Base-by-base conservation (phyloP, 352 stramenopile species). In the Pythium aquatile region DNA sequence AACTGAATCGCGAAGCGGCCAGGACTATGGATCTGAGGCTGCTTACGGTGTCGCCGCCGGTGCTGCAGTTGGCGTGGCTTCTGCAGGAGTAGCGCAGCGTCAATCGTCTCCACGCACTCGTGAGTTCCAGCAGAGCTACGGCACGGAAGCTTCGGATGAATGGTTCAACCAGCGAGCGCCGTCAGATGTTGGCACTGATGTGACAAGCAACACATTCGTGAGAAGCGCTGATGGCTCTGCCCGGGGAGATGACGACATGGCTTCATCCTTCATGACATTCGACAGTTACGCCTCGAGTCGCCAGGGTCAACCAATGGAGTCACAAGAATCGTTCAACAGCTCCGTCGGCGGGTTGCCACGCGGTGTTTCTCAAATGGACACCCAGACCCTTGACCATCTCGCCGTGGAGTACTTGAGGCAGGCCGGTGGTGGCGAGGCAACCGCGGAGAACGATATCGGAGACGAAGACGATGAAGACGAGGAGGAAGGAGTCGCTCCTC, bases 341-440 rank as follows among this genome's bases (percentile, higher is more conserved):
- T 39, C 56, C 0, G 13, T 49, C 14, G 58, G 55, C 16, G 26
- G 20, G 2, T 10, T 44, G 10, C 9, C 13, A 11, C 39, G 11
- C 6, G 40, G 55, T 17, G 33, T 61, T 24, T 42, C 63, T 13
- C 59, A 35, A 35, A 46, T 54, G n/a, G 35, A 62, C 44, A 66
- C 66, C 2, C 26, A 64, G 26, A 64, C 63, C 16, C 37, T 73
- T 0, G 63, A 74, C 24, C 59, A 55, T 29, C 47, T 74, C 13
- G 67, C 70, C n/a, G 61, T 58, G 5, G 71, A 54, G 3, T 78
- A 78, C 48, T 48, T 79, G 58, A 61, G 65, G 17, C 53, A 65
- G n/a, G 76, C 77, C 9, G 70, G 66, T 33, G 68, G 64, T 37
- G 68, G 35, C 37, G 63, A 51, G 2, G 42, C 16, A 14, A 11